Evolutionary conservation across 495 filamentous ascomycete genomes (phyloP), one percentile per base, ranked within the genome.

Genomic region (Aspergillus bertholletiae): DNA sequence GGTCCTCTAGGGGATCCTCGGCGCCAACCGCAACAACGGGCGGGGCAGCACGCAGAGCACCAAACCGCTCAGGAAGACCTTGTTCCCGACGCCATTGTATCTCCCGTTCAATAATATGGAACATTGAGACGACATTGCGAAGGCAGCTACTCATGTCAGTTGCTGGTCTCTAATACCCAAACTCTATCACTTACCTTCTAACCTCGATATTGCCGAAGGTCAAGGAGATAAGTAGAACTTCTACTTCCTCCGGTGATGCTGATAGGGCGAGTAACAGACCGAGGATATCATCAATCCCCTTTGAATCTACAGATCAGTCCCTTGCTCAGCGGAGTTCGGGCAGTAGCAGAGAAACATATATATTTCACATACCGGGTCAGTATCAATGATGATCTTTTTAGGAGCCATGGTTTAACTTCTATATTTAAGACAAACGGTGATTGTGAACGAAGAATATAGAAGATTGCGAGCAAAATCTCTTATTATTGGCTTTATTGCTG

Each of bases 181-280:
- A 18, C 5, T 12, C 7, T 3, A 32, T 20, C 17, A 56, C 57
- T 49, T 68, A 88, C 87, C 81, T 88, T 55, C 90, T 81, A 18
- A 96, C 83, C 58, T 89, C 83, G 32, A 96, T 85, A 61, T 99
- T 99, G 26, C 94, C 94, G 68, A 92, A 96, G 0, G 89, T 96
- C 40, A 97, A 79, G 0, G 92, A 96, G 32, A 99, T 84, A 55
- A 99, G 75, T n/a, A 88, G 69, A 22, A 97, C 76, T 64, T 97
- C 89, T 17, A 97, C 77, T 57, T 97, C 93, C 58, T 96, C 87
- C 0, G 87, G 79, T n/a, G 78, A 80, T 18, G 91, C 85, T 15
- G 89, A 86, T 49, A 97, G 81, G 7, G 94, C 93, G 8, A 97
- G 82, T 46, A 98, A 75, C 59, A 90, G 70, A 7, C 90, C 95